These are phyloP conservation scores for Golubevia sp. DNA, from an alignment of 1,284 basidiomycete genomes.

Conservation along the genomic window DNA sequence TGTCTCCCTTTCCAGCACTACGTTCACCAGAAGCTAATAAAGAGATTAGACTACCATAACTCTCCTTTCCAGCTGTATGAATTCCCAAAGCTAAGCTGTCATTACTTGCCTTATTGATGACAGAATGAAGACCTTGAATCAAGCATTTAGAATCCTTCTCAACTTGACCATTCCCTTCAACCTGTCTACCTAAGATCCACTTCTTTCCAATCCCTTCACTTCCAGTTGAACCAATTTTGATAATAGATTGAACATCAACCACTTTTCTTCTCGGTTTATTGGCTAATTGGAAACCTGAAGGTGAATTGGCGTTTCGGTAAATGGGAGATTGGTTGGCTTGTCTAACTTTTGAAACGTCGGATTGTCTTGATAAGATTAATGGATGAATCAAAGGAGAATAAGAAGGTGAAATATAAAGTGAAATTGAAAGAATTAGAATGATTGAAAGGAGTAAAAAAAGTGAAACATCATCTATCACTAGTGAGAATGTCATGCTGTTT, in stretches of 20 bases:
- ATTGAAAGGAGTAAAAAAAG: constrained; percentile 35
- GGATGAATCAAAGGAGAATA: constrained; percentile 55
- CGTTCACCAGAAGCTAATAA: no score
- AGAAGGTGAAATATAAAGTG: constrained; percentile 30
- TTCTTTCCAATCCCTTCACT: no score
- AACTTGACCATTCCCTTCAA: no score
- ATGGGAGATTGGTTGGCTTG: constrained; percentile 43
- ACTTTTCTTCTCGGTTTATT: constrained; percentile 30
- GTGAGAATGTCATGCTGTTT: constrained; percentile 30
- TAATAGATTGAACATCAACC: constrained; percentile 22
- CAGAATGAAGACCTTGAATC: no score
- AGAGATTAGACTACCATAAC: no score
- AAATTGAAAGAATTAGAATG: constrained; percentile 24
- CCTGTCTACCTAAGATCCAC: no score
- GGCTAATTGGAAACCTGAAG: constrained; percentile 51
- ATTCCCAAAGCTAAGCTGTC: no score
- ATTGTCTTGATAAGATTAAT: constrained; percentile 50
- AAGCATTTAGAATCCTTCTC: no score
- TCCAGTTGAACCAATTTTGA: background rate
- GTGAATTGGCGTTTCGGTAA: constrained; percentile 57
- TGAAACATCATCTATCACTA: constrained; percentile 49
- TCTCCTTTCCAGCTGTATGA: no score
- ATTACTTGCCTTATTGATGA: no score
- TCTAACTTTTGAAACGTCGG: constrained; percentile 47
- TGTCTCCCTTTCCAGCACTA: no score